These are phyloP conservation scores for Pyrenophora tritici-repentis DNA, from an alignment of 2,329 filamentous ascomycete species.

Conservation along the genomic window DNA sequence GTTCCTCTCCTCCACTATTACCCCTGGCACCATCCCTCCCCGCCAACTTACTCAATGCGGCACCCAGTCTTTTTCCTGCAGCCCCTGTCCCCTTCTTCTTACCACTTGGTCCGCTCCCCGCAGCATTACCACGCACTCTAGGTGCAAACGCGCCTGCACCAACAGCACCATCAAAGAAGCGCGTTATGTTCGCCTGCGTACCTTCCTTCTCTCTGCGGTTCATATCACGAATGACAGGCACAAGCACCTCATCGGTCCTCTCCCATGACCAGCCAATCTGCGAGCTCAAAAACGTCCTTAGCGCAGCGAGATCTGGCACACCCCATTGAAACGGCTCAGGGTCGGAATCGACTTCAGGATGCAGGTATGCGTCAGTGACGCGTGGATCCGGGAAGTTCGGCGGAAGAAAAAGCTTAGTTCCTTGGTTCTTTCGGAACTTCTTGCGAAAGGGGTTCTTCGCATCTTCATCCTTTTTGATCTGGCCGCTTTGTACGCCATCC, in stretches of 20 bases:
- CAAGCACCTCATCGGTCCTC: constrained; percentile 90
- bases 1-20: constrained; percentile 28
- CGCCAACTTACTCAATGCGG: constrained; percentile 38
- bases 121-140: constrained; percentile 59
- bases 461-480: constrained; percentile 64
- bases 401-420: constrained; percentile 84
- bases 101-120: constrained; percentile 62
- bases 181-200: constrained; percentile 95
- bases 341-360: constrained; percentile 82
- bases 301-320: constrained; percentile 84
- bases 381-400: constrained; percentile 75
- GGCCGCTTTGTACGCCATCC: constrained; percentile 71
- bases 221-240: constrained; percentile 95
- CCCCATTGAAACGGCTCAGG: constrained; percentile 90
- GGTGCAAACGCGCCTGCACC: constrained; percentile 75
- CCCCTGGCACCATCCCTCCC: constrained; percentile 35
- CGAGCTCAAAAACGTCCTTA: constrained; percentile 82
- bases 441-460: constrained; percentile 70
- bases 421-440: constrained; percentile 82
- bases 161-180: constrained; percentile 78
- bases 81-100: constrained; percentile 38
- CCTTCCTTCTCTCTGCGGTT: constrained; percentile 86
- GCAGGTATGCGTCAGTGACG: constrained; percentile 81
- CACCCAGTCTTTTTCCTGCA: constrained; percentile 42
- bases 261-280: constrained; percentile 94